These are phyloP conservation scores for Dalechampia spathulata DNA, from an alignment of 441 rosid species.

Conservation along the genomic window DNA sequence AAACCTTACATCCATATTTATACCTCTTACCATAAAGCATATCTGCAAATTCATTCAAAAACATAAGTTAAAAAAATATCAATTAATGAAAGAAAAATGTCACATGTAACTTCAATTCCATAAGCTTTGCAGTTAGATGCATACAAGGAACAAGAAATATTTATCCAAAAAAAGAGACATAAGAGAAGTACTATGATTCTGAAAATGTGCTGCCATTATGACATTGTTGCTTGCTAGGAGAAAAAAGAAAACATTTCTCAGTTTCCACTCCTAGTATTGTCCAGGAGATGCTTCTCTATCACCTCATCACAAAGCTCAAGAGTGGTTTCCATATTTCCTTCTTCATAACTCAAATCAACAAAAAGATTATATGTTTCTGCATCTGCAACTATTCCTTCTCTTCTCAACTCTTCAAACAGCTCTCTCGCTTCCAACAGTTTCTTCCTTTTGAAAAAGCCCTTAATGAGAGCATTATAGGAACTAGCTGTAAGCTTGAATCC, in stretches of 20 bases:
- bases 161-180: too few species aligned
- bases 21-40: slow-evolving; percentile 72
- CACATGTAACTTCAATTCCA: too few species aligned
- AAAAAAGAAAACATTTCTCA: slow-evolving; percentile 16
- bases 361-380: slow-evolving; percentile 50
- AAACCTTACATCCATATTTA: slow-evolving; percentile 66
- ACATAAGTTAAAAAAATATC: too few species aligned
- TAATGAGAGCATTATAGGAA: slow-evolving; percentile 66
- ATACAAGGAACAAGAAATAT: too few species aligned
- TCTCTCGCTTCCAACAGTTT: slow-evolving; percentile 61
- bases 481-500: slow-evolving; percentile 44
- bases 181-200: too few species aligned
- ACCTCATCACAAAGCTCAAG: slow-evolving; percentile 80
- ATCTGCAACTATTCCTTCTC: slow-evolving; percentile 51
- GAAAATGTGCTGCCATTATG: too few species aligned
- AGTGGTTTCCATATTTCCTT: slow-evolving; percentile 44
- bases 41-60: slow-evolving; percentile 55
- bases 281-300: slow-evolving; percentile 53
- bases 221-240: too few species aligned
- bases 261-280: slow-evolving; percentile 26
- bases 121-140: too few species aligned
- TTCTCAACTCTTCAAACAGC: slow-evolving; percentile 68
- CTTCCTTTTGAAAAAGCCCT: slow-evolving; percentile 65
- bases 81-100: too few species aligned
- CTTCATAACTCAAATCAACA: slow-evolving; percentile 54